Base-by-base conservation (phyloP, 2,329 filamentous ascomycete genomes). In the Phaeosphaeria sp. region DNA sequence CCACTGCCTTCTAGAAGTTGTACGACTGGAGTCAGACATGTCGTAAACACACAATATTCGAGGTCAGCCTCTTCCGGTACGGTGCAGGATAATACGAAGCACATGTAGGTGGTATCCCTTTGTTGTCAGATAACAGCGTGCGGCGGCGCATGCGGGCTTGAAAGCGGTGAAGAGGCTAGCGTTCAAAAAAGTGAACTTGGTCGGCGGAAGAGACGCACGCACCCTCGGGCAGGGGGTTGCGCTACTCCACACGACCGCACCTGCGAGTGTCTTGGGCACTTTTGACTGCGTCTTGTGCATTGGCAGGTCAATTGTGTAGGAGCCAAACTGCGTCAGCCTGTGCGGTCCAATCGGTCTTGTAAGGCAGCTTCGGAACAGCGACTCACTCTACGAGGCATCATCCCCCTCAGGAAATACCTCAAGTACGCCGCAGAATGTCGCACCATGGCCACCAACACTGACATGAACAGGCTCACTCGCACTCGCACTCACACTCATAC, bases 101-200 rank as follows among this genome's bases (percentile, higher is more conserved):
- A 11, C 30, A 15, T 36, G 11, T 15, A 36, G 30, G 30, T 36
- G 30, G 30, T 36, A 11, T 36, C 5, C 7, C 42, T 44, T 44
- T 44, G n/a, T 44, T 21, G 15, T 4, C 18, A 2, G 9, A 44
- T 22, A 44, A n/a, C n/a, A n/a, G n/a, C 9, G n/a, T 10, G 2
- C 42, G 10, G 46, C 27, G 23, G 46, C 25, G 46, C 23, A n/a
- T 36, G 15, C 27, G 46, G 25, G 46, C 15, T 21, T 33, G 17
- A 33, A 22, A 23, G 63, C 63, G 62, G 63, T 64, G 63, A 54
- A 46, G 22, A 21, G 10, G 44, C 18, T 64, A 66, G 63, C 63
- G 63, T 27, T 59, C 62, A 64, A 66, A 65, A 66, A 62, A 55
- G 58, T 48, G 59, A 36, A 36, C 30, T 3, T 11, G 3, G 9